These are phyloP conservation scores for Arthromyces matolae DNA, from an alignment of 768 basidiomycete species.

Conservation along the genomic window DNA sequence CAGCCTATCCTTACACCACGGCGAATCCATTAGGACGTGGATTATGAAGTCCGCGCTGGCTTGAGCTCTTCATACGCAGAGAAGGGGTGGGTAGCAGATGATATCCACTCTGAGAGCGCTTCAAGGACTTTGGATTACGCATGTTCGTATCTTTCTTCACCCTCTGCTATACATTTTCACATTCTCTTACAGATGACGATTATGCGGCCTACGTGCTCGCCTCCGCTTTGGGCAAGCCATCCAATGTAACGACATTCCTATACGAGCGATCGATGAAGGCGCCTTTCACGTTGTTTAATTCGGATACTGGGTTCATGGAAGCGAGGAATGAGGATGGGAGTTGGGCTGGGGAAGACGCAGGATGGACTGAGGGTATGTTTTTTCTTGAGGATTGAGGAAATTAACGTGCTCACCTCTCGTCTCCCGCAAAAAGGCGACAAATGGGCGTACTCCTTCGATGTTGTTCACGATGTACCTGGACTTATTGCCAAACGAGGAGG, in stretches of 20 bases:
- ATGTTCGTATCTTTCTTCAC: conserved; percentile 41
- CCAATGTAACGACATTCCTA: conserved; percentile 45
- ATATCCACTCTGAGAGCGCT: conserved; percentile 75
- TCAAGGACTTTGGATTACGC: conserved; percentile 79
- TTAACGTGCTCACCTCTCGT: too few relatives aligned
- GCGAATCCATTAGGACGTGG: conserved; percentile 66
- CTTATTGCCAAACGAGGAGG: conserved; percentile 66
- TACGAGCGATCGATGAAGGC: conserved; percentile 49
- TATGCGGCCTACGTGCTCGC: conserved; percentile 69
- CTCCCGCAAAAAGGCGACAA: conserved; percentile 34
- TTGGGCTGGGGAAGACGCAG: conserved; percentile 69
- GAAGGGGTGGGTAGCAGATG: conserved; percentile 74
- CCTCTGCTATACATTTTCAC: neutral
- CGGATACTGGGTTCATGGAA: conserved; percentile 76
- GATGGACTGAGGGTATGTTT: conserved; percentile 74
- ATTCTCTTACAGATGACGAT: conserved; percentile 58
- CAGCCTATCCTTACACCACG: conserved; percentile 5
- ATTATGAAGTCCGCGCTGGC: conserved; percentile 80
- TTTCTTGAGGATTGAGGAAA: too few relatives aligned
- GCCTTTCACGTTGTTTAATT: conserved; percentile 67
- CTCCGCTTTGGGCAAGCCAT: conserved; percentile 43
- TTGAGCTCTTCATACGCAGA: conserved; percentile 61
- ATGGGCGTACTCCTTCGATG: conserved; percentile 74
- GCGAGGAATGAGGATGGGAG: conserved; percentile 63
- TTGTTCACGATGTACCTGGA: conserved; percentile 65